Conservation (phyloP, 2,329 filamentous ascomycete species). For the Thelonectria discophora region DNA sequence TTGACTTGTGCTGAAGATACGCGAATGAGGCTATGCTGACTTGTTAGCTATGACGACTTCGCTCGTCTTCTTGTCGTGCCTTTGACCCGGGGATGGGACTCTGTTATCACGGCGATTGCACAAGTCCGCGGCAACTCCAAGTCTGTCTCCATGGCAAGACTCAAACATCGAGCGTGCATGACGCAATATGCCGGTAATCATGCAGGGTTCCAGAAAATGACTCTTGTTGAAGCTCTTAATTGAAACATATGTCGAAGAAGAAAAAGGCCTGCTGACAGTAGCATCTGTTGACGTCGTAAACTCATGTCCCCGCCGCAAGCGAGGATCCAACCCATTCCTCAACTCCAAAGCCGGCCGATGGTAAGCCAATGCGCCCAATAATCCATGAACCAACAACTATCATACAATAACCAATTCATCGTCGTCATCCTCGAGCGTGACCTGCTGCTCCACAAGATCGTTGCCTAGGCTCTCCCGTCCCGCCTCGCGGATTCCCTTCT, state of each 20-base stretch:
- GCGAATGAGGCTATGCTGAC: constrained; percentile 9
- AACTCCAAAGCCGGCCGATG: constrained; percentile 32
- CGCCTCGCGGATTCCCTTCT: constrained; percentile 79
- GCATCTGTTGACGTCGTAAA: constrained; percentile 37
- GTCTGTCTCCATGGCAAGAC: not conserved
- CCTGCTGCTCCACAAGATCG: constrained; percentile 52
- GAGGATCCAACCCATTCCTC: constrained; percentile 23
- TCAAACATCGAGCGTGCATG: not conserved
- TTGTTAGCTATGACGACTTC: not conserved
- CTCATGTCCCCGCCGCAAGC: constrained; percentile 27
- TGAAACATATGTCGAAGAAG: constrained; percentile 23
- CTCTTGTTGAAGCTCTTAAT: constrained; percentile 14
- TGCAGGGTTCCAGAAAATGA: not conserved
- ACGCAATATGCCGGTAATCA: constrained; percentile 5
- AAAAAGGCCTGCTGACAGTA: constrained; percentile 29
- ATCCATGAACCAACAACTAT: constrained; percentile 31
- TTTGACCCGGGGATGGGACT: constrained; percentile 11
- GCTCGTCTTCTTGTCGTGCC: constrained; percentile 1
- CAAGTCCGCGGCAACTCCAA: not conserved
- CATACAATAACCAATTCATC: constrained; percentile 62
- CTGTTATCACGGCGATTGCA: constrained; percentile 1
- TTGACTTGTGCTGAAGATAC: not conserved
- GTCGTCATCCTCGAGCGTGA: constrained; percentile 56
- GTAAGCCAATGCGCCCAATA: constrained; percentile 33
- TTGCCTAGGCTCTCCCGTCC: constrained; percentile 76